Conservation (phyloP, 228 moss, liverwort and hornwort genomes). For the Sphagnum magellanicum region DNA sequence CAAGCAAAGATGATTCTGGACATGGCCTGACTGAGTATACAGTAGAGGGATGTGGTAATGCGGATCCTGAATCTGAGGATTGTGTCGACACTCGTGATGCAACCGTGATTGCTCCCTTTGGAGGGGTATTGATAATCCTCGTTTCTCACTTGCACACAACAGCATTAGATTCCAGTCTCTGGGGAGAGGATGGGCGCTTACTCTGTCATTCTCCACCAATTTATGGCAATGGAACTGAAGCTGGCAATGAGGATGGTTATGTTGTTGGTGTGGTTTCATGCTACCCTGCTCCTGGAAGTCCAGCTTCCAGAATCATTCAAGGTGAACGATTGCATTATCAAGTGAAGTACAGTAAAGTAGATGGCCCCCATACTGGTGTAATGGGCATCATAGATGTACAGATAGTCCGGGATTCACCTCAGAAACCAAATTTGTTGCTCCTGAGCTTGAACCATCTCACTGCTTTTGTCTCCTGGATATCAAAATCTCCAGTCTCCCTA, state of each 20-base stretch:
- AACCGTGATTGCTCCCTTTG: not conserved
- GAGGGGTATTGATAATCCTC: not conserved
- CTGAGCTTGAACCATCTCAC: too few relatives aligned
- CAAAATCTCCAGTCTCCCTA: too few relatives aligned
- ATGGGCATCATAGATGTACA: not conserved
- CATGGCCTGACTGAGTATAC: not conserved
- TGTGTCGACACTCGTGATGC: not conserved
- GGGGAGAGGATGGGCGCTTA: conserved; percentile 1
- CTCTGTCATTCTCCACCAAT: not conserved
- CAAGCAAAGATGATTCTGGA: not conserved
- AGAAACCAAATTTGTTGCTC: too few relatives aligned
- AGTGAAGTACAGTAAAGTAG: conserved; percentile 1
- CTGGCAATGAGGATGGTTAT: conserved; percentile 3
- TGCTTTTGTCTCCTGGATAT: too few relatives aligned
- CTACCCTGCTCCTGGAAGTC: not conserved
- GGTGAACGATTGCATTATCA: not conserved
- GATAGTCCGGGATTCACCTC: too few relatives aligned
- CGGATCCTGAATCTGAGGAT: not conserved
- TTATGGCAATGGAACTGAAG: not conserved
- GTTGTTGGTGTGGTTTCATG: not conserved
- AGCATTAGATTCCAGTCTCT: not conserved
- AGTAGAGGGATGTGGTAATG: not conserved
- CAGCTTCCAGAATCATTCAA: not conserved
- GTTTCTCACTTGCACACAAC: not conserved
- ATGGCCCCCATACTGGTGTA: conserved; percentile 1